Evolutionary conservation across 108 stramenopile species (phyloP), one percentile per base, ranked within the genome.

Genomic region (Cyclotella baltica): DNA sequence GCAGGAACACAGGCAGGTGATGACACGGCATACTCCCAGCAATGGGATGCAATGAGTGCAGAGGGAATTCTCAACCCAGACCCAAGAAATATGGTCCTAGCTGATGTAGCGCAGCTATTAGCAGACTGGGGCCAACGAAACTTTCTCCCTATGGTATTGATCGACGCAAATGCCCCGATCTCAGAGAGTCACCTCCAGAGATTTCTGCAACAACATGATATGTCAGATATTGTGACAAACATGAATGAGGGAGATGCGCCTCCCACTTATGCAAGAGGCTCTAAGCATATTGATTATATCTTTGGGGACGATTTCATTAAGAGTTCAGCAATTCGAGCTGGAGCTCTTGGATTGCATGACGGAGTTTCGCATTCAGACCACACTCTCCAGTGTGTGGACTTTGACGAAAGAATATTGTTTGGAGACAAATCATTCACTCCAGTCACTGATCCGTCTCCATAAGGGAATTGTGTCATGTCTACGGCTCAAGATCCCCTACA

Each of bases 191-290:
- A 64, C 10, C 20, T 64, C 11, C 9, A 40, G 5, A 37, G 40
- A 3, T 64, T 64, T 37, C 37, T 40, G 3, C n/a, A 64, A 22
- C 9, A 36, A 3, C 4, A 64, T 40, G 37, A 20, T 6, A 13
- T 64, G n/a, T 22, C 9, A 8, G 63, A 64, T 40, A 18, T 64
- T 10, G 40, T 64, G 3, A 9, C 25, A 15, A 23, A 36, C 16
- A 22, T 20, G 11, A 64, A 40, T 64, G 63, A 64, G 16, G 63
- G 37, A 23, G 31, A 23, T 25, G 19, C 63, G 40, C 63, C 63
- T 8, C 13, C 16, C 5, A 64, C 63, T 25, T 64, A 64, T 43
- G 16, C 35, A n/a, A 13, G 37, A 23, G 22, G 63, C 16, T 16
- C 5, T 3, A 37, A 40, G 3, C 9, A 20, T 4, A 8, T 64